phyloP scores from a whole-genome alignment of 2,329 filamentous ascomycete species.

The Alternaria alternata region DNA sequence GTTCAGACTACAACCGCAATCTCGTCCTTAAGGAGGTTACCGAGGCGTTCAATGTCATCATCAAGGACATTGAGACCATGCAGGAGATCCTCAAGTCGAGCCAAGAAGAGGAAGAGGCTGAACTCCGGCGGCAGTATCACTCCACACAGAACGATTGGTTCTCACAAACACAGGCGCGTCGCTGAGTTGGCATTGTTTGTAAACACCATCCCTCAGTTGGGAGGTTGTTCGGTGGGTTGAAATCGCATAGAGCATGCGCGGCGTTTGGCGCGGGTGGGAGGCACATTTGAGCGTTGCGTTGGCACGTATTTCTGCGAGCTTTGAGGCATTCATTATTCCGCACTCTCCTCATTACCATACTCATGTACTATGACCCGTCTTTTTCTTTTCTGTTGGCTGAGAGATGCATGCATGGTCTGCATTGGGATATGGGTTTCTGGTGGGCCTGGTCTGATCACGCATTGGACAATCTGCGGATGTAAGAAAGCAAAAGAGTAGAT shows the following conservation, averaged over 20 bases:
- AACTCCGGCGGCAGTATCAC: slow-evolving; percentile 12
- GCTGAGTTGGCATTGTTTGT: neutral
- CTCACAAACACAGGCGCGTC: slow-evolving; percentile 12
- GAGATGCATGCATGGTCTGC: neutral
- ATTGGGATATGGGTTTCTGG: neutral
- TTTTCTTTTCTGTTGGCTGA: neutral
- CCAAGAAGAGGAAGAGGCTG: slow-evolving; percentile 43
- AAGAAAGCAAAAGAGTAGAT: neutral
- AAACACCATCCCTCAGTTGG: neutral
- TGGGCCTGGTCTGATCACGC: neutral
- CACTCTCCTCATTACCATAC: neutral
- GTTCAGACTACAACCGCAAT: slow-evolving; percentile 84
- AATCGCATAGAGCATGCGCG: neutral
- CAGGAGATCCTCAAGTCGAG: slow-evolving; percentile 54
- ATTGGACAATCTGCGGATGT: neutral
- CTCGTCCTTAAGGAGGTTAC: slow-evolving; percentile 71
- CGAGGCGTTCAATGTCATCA: slow-evolving; percentile 77
- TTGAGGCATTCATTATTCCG: neutral
- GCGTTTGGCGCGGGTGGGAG: slow-evolving; percentile 5
- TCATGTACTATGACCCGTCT: slow-evolving; percentile 9
- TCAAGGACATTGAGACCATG: slow-evolving; percentile 70
- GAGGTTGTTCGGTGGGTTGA: neutral
- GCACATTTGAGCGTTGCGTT: neutral
- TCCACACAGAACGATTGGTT: slow-evolving; percentile 18
- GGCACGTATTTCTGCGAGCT: neutral